Evolutionary conservation across 108 stramenopile genomes (phyloP).

Genomic region (Nitzschia inconspicua): DNA sequence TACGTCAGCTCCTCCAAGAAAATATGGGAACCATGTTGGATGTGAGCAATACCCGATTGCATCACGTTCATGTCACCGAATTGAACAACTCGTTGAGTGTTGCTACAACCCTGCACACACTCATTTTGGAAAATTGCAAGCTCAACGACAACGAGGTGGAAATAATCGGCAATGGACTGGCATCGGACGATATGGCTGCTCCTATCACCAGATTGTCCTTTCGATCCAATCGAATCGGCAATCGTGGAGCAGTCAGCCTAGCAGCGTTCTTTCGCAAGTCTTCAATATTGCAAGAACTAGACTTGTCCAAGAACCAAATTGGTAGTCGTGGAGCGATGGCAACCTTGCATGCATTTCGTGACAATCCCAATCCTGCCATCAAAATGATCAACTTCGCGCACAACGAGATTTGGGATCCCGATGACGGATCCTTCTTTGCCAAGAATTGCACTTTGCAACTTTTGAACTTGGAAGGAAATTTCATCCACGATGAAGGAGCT

Average conservation of each 20-base stretch:
- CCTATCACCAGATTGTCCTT: slow-evolving; percentile 20
- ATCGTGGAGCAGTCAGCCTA: slow-evolving; percentile 31
- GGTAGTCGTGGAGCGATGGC: slow-evolving; percentile 28
- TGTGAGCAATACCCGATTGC: slow-evolving; percentile 24
- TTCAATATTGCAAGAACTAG: slow-evolving; percentile 23
- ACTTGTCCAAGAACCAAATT: slow-evolving; percentile 39
- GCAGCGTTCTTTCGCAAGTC: slow-evolving; percentile 18
- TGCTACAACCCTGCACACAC: slow-evolving; percentile 23
- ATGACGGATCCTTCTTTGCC: slow-evolving; percentile 29
- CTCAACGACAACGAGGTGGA: slow-evolving; percentile 37
- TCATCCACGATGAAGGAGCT: slow-evolving; percentile 34
- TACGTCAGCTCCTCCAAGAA: slow-evolving; percentile 1
- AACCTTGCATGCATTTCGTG: slow-evolving; percentile 31
- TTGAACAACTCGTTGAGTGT: slow-evolving; percentile 25
- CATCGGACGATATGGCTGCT: not conserved
- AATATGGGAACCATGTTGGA: slow-evolving; percentile 19
- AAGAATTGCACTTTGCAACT: slow-evolving; percentile 19
- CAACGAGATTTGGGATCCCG: slow-evolving; percentile 43
- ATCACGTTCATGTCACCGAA: slow-evolving; percentile 33
- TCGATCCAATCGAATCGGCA: slow-evolving; percentile 36
- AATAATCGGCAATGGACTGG: slow-evolving; percentile 27
- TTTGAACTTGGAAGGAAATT: slow-evolving; percentile 34
- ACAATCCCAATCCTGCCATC: slow-evolving; percentile 20
- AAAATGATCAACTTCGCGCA: slow-evolving; percentile 36
- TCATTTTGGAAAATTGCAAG: slow-evolving; percentile 37